Evolutionary conservation across 495 filamentous ascomycete genomes (phyloP).

Genomic region (Talaromyces borbonicus): DNA sequence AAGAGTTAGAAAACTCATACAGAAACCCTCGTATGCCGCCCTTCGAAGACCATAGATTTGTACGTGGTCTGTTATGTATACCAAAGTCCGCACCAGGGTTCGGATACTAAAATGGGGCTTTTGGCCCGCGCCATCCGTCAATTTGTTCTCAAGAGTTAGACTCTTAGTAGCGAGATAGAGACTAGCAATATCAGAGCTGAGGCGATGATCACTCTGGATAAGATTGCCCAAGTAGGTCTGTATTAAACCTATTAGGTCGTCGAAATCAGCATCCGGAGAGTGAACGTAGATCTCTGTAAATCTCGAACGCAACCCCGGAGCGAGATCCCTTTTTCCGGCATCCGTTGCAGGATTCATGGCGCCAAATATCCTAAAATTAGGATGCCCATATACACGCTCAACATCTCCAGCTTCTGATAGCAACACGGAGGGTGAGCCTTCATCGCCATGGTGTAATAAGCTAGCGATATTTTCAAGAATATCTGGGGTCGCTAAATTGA

Average conservation of each 20-base stretch:
- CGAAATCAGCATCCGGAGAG: constrained; percentile 73
- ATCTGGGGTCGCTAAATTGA: constrained; percentile 90
- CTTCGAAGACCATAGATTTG: constrained; percentile 80
- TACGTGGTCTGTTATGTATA: constrained; percentile 74
- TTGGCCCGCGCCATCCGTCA: constrained; percentile 90
- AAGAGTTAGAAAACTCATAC: constrained; percentile 93
- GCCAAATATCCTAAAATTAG: constrained; percentile 90
- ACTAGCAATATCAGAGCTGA: constrained; percentile 65
- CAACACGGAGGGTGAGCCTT: constrained; percentile 64
- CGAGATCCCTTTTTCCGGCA: constrained; percentile 88
- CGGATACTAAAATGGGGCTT: constrained; percentile 92
- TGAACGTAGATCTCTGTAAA: constrained; percentile 94
- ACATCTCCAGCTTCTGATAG: constrained; percentile 87
- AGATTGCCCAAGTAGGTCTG: constrained; percentile 71
- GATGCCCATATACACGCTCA: constrained; percentile 79
- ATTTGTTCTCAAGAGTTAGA: constrained; percentile 64
- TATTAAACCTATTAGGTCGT: constrained; percentile 76
- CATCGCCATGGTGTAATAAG: constrained; percentile 59
- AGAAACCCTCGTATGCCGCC: constrained; percentile 88
- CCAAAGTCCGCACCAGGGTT: constrained; percentile 82
- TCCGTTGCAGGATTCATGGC: constrained; percentile 99
- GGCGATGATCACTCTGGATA: constrained; percentile 51
- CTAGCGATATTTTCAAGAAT: constrained; percentile 89
- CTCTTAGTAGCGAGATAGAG: constrained; percentile 81
- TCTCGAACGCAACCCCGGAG: constrained; percentile 68